phyloP scores from a whole-genome alignment of 306 rosid species.

The Prunus dulcis region DNA sequence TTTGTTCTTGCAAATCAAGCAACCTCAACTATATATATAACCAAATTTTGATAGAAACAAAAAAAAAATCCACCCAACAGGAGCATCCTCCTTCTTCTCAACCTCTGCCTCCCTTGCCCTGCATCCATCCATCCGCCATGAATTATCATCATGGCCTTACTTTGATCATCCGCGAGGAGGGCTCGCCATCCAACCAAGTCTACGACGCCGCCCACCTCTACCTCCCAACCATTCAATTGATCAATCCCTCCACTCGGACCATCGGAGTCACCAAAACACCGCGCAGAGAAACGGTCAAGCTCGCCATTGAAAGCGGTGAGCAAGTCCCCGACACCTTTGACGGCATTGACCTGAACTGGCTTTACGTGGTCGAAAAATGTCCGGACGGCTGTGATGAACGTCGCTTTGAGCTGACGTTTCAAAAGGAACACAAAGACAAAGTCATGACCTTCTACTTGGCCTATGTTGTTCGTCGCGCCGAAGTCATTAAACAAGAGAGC shows the following conservation, averaged over 20 bases:
- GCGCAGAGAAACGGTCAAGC: constrained; percentile 14
- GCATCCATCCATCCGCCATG: no score
- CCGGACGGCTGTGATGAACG: neutral
- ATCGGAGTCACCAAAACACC: constrained; percentile 20
- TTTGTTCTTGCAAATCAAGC: no score
- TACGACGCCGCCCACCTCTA: constrained; percentile 34
- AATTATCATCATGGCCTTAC: no score
- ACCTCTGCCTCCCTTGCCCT: no score
- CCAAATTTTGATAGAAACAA: no score
- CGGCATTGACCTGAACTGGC: no score
- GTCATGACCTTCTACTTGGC: constrained; percentile 30
- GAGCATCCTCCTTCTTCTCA: no score
- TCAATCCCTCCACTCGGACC: constrained; percentile 6
- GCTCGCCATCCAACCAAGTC: constrained; percentile 33
- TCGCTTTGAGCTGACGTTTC: constrained; percentile 24
- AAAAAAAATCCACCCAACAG: no score
- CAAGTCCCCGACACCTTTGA: constrained; percentile 17
- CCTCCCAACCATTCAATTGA: constrained; percentile 21
- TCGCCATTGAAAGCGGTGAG: constrained; percentile 26
- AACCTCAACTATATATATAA: no score
- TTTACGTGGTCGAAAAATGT: no score
- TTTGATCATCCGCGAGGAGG: no score
- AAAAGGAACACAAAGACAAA: constrained; percentile 25
- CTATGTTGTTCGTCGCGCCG: constrained; percentile 15
- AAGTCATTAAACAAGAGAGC: constrained; percentile 7